Conservation (phyloP, 2,329 filamentous ascomycete genomes). For the Macroventuria anomochaeta region DNA sequence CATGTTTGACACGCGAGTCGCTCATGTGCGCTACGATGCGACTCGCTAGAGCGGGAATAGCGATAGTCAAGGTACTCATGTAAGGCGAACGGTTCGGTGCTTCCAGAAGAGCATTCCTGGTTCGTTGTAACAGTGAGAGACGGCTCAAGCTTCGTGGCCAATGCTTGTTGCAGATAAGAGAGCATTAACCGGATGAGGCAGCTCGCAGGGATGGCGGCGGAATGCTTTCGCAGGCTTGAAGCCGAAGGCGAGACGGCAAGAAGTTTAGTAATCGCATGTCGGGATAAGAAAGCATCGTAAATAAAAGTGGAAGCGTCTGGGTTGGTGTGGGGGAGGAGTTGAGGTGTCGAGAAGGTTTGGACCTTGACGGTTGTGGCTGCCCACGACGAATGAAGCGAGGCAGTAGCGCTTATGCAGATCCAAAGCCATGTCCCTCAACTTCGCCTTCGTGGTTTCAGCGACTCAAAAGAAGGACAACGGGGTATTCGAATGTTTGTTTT, state of each 20-base stretch:
- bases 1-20: background rate
- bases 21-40: background rate
- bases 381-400: background rate
- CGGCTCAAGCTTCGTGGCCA: slow-evolving; percentile 30
- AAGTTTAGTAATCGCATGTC: background rate
- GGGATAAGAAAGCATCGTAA: background rate
- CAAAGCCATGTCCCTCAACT: background rate
- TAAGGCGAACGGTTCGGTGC: background rate
- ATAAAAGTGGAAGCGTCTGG: background rate
- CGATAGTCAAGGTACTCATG: background rate
- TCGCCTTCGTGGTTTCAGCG: background rate
- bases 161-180: slow-evolving; percentile 33
- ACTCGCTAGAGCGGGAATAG: slow-evolving; percentile 5
- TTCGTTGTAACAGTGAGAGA: background rate
- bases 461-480: no score
- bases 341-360: slow-evolving; percentile 2
- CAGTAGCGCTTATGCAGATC: background rate
- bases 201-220: slow-evolving; percentile 16
- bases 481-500: background rate
- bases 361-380: slow-evolving; percentile 9
- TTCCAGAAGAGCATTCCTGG: slow-evolving; percentile 2
- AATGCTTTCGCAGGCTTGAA: background rate
- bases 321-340: background rate
- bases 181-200: slow-evolving; percentile 27
- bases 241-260: background rate